phyloP scores from a whole-genome alignment of 1,284 basidiomycete genomes.

The Pseudozyma pruni region DNA sequence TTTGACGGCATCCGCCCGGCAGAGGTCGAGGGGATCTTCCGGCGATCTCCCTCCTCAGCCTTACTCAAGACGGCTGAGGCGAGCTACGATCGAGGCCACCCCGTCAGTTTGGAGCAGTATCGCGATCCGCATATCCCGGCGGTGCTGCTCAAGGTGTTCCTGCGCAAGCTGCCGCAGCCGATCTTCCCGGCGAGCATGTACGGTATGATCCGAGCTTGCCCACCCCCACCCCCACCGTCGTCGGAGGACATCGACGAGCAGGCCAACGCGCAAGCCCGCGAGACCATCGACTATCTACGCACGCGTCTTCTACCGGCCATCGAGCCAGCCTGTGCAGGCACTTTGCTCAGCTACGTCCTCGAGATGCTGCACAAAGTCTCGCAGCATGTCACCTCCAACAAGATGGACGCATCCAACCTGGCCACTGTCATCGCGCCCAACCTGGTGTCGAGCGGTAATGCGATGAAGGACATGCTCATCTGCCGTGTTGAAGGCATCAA shows the following conservation, averaged over 20 bases:
- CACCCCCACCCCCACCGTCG: slow-evolving; percentile 66
- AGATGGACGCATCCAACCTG: slow-evolving; percentile 85
- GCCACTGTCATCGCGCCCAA: slow-evolving; percentile 82
- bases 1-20: slow-evolving; percentile 70
- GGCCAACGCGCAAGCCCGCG: slow-evolving; percentile 70
- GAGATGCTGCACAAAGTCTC: slow-evolving; percentile 82
- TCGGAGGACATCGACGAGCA: neutral
- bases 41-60: slow-evolving; percentile 78
- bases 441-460: slow-evolving; percentile 69
- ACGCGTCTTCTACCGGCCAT: slow-evolving; percentile 73
- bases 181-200: slow-evolving; percentile 79
- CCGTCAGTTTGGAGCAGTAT: slow-evolving; percentile 79
- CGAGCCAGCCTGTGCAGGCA: slow-evolving; percentile 75
- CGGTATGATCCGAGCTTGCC: slow-evolving; percentile 76
- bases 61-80: slow-evolving; percentile 79
- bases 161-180: slow-evolving; percentile 80
- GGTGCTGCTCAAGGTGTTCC: slow-evolving; percentile 83
- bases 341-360: slow-evolving; percentile 77
- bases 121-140: slow-evolving; percentile 82
- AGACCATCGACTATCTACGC: slow-evolving; percentile 67
- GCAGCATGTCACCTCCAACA: slow-evolving; percentile 74
- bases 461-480: slow-evolving; percentile 53
- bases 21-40: slow-evolving; percentile 80
- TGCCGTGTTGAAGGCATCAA: slow-evolving; percentile 77
- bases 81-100: slow-evolving; percentile 83